Evolutionary conservation across 352 stramenopile genomes (phyloP), one percentile per base, ranked within the genome.

Genomic region (Saprolegnia diclina): DNA sequence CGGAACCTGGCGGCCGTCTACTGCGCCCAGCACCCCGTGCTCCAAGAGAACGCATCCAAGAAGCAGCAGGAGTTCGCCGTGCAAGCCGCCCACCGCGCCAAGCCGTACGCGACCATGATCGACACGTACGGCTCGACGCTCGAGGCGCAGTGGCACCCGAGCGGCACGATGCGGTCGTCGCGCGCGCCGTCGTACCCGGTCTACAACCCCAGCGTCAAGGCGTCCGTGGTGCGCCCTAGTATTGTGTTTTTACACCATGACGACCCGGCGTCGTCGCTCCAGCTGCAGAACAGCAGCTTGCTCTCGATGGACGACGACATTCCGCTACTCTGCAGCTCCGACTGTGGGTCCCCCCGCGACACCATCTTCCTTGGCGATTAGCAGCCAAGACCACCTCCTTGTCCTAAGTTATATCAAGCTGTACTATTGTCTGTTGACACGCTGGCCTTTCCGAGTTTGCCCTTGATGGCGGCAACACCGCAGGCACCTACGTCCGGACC

Each of bases 11-110:
- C 24, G n/a, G 16, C 13, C 2, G 29, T 54, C 46, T 52, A 57
- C 6, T 69, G 63, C 53, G 42, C 32, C 7, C 22, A 69, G 14
- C 46, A 46, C n/a, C 7, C 21, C 16, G 14, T 69, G 1, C 11
- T 69, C 1, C 40, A 66, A 54, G 59, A 66, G 40, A 66, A 66
- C 32, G 52, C 52, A 3, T 59, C 52, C 11, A 59, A 59, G 35
- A 59, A 40, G 35, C 52, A 59, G 35, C 52, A 59, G 11, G 52
- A 59, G 35, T 24, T 42, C 13, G 52, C 52, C 2, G 52, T 59
- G 24, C 52, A 59, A 24, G 52, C 52, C 13, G 24, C 35, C 1
- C 52, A 59, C 19, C 52, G 52, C 11, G 52, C 52, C 35, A 59
- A 59, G 19, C 52, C 52, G 11, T 59, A 59, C 11, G 52, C 52